Conservation (phyloP, 768 basidiomycete genomes). For the Termitomyces sp. region DNA sequence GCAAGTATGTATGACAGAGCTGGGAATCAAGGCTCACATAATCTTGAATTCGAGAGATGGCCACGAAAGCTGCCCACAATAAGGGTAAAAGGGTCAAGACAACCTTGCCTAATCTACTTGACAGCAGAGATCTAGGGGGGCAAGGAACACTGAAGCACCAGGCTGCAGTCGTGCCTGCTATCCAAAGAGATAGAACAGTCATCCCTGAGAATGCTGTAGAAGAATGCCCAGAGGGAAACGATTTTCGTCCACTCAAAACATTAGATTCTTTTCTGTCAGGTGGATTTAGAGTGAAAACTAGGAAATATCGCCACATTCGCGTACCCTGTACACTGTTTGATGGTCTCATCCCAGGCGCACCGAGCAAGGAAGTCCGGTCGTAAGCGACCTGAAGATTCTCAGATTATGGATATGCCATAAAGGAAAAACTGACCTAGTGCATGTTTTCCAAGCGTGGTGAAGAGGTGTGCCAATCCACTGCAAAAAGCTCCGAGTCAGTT, state of each 20-base stretch:
- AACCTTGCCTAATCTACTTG: conserved; percentile 48
- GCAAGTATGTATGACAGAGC: neutral
- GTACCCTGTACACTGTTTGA: conserved; percentile 57
- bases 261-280: conserved; percentile 30
- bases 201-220: conserved; percentile 67
- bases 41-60: conserved; percentile 61
- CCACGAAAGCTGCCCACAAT: conserved; percentile 58
- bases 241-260: conserved; percentile 52
- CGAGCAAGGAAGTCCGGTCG: conserved; percentile 68
- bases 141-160: conserved; percentile 47
- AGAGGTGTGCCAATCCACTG: conserved; percentile 42
- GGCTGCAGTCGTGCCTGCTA: conserved; percentile 64
- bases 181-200: conserved; percentile 58
- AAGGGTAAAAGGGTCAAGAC: conserved; percentile 52
- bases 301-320: conserved; percentile 3
- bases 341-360: conserved; percentile 55
- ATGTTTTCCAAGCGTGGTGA: conserved; percentile 56
- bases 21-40: conserved; percentile 42
- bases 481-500: neutral
- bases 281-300: conserved; percentile 6
- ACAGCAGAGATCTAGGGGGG: conserved; percentile 33
- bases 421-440: conserved; percentile 46
- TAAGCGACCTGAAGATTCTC: conserved; percentile 39
- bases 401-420: neutral
- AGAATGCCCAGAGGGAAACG: conserved; percentile 72